Evolutionary conservation across 2,329 filamentous ascomycete genomes (phyloP).

Genomic region (Cladosporium sp.): DNA sequence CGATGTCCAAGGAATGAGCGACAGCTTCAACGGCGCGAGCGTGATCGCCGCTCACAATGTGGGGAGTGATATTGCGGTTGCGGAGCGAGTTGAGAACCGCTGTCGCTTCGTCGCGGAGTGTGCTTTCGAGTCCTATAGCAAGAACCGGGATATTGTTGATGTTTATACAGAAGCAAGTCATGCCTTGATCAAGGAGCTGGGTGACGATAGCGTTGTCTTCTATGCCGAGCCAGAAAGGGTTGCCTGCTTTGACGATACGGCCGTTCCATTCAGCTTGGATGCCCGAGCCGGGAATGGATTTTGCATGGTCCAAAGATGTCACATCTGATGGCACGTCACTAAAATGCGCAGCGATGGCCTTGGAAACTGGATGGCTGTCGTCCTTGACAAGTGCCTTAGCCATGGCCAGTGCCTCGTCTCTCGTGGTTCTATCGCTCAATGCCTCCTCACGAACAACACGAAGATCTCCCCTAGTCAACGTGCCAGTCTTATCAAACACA

Average conservation of each 20-base stretch:
- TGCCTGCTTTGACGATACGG: constrained; percentile 41
- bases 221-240: constrained; percentile 44
- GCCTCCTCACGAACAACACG: constrained; percentile 33
- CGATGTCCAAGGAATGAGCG: constrained; percentile 43
- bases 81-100: constrained; percentile 50
- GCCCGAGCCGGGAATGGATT: constrained; percentile 41
- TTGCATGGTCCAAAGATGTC: constrained; percentile 23
- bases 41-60: constrained; percentile 57
- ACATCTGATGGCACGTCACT: background rate
- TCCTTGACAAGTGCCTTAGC: constrained; percentile 14
- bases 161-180: constrained; percentile 56
- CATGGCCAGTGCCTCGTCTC: constrained; percentile 8
- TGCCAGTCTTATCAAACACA: constrained; percentile 79
- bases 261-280: constrained; percentile 36
- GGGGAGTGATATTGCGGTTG: constrained; percentile 45
- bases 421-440: constrained; percentile 6
- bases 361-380: constrained; percentile 27
- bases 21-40: constrained; percentile 44
- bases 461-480: constrained; percentile 59
- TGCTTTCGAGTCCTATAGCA: constrained; percentile 49
- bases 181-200: constrained; percentile 36
- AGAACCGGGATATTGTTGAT: constrained; percentile 42
- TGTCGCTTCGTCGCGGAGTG: constrained; percentile 47
- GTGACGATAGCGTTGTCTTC: constrained; percentile 29
- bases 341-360: constrained; percentile 27